Conservation (phyloP, 2,329 filamentous ascomycete genomes). For the Fusarium sambucinum region DNA sequence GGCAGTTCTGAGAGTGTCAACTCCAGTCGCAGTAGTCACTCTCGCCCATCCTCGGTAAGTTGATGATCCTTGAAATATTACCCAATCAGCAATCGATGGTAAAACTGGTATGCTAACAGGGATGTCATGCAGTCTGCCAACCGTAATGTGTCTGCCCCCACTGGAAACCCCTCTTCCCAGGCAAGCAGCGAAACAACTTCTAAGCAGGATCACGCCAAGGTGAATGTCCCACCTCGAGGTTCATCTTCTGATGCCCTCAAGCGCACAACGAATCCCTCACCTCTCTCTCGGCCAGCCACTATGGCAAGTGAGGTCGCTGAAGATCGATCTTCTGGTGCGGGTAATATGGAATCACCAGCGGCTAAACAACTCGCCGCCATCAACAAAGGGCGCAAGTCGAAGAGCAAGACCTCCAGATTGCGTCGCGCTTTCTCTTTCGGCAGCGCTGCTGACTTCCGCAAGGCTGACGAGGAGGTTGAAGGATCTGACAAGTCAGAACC, state of each 20-base stretch:
- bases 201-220: conserved; percentile 67
- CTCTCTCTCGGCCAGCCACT: conserved; percentile 77
- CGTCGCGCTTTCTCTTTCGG: conserved; percentile 96
- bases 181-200: conserved; percentile 60
- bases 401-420: conserved; percentile 87
- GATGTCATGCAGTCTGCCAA: conserved; percentile 67
- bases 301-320: conserved; percentile 68
- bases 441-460: conserved; percentile 89
- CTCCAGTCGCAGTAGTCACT: conserved; percentile 69
- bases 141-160: conserved; percentile 67
- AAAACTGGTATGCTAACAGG: conserved; percentile 61
- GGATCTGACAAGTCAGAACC: conserved; percentile 49
- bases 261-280: conserved; percentile 75
- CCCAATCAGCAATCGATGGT: conserved; percentile 59
- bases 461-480: conserved; percentile 73
- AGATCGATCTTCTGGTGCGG: conserved; percentile 56
- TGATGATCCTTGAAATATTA: conserved; percentile 49
- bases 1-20: conserved; percentile 74
- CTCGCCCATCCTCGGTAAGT: conserved; percentile 76
- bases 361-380: conserved; percentile 88
- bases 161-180: conserved; percentile 64
- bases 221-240: conserved; percentile 70
- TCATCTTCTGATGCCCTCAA: conserved; percentile 76
- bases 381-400: conserved; percentile 80
- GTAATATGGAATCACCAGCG: conserved; percentile 73